Evolutionary conservation across 148 eudicot species (phyloP), one percentile per base, ranked within the genome.

Genomic region (Diospyros kaki): DNA sequence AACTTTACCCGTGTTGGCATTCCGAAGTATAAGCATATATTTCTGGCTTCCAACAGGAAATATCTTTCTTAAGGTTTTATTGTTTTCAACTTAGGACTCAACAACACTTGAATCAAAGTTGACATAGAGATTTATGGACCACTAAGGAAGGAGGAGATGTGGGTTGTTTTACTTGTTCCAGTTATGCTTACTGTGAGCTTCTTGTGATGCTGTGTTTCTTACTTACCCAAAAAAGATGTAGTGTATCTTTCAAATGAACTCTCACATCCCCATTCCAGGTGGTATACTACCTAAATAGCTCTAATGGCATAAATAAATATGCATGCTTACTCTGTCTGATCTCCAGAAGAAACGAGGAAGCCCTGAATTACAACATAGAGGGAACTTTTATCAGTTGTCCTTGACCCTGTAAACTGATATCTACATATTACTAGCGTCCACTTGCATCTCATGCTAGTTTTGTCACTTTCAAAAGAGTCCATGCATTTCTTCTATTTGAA

Each of bases 381-480:
- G 28, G 28, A 28, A 28, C 28, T 28, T 28, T 28, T 28, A 28
- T 28, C 28, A 28, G 28, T 28, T 28, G 28, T 28, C 28, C 28
- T 28, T 28, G 28, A 28, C 28, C 28, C 28, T 28, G 28, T 28
- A 28, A 28, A 28, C 28, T 28, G 65, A 15, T 62, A 41, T 41
- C 46, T 64, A 13, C 46, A 4, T 64, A 41, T 10, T 12, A 40
- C 17, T 15, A 28, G 28, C 14, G 8, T 14, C 15, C 62, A 28
- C 74, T 54, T 54, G 64, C 56, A 71, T 41, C 41, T 43, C 40
- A 58, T 18, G 9, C 10, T 58, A 58, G 52, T 58, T 17, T 72
- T 46, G 60, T 73, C 68, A 65, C 51, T 43, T 44, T 2, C 51
- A 43, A 43, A 65, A 6, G 9, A 65, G 68, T 65, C 68, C 68